These are phyloP conservation scores for Tieghemostelium lacteum DNA, from an alignment of 78 protist species.

Conservation along the genomic window DNA sequence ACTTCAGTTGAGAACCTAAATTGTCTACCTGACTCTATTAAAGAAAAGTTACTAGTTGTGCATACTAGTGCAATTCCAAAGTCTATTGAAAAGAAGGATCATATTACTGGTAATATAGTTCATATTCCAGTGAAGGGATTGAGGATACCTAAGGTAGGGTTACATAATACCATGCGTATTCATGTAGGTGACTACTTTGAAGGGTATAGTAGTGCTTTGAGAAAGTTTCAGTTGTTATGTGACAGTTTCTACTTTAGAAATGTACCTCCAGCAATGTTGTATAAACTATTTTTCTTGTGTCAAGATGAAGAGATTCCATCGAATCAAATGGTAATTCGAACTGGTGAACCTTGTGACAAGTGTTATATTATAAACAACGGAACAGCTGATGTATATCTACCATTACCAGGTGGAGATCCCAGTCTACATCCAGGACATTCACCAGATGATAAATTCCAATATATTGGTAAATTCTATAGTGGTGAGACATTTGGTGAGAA, in stretches of 20 bases:
- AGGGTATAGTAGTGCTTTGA: constrained; percentile 19
- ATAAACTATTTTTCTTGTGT: constrained; percentile 11
- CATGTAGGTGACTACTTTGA: constrained; percentile 39
- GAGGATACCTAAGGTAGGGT: constrained; percentile 60
- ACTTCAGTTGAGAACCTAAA: constrained; percentile 52
- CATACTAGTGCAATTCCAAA: constrained; percentile 40
- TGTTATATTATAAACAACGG: constrained; percentile 54
- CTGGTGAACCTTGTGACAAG: constrained; percentile 12
- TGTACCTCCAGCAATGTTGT: constrained; percentile 33
- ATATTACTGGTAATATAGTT: not conserved
- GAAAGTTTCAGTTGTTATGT: constrained; percentile 35
- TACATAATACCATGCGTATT: constrained; percentile 38
- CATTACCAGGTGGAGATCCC: not conserved
- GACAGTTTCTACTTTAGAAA: constrained; percentile 36
- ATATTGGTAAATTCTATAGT: constrained; percentile 13
- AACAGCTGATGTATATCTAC: constrained; percentile 32
- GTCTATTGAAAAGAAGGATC: not conserved
- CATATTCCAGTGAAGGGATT: constrained; percentile 24
- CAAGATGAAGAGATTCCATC: constrained; percentile 21
- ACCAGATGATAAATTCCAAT: not conserved
- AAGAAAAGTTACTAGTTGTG: constrained; percentile 43
- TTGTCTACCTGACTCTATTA: constrained; percentile 43
- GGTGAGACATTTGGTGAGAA: constrained; percentile 84
- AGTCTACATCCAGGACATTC: too few species aligned
- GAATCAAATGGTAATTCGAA: constrained; percentile 10